Base-by-base conservation (phyloP, 2,329 filamentous ascomycete species). In the Apiospora saccharicola region DNA sequence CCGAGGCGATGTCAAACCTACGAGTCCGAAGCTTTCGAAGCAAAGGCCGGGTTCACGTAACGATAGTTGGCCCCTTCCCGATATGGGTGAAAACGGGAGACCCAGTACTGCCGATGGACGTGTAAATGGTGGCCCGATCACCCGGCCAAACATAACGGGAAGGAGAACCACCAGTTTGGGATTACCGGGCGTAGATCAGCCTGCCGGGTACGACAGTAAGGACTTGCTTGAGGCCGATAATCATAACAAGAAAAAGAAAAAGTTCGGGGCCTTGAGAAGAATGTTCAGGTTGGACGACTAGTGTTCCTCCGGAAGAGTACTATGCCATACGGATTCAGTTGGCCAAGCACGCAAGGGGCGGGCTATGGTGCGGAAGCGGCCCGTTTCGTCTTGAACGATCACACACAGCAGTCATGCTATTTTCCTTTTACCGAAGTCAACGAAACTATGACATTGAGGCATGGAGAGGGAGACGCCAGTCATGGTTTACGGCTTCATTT, bases 251-350 rank as follows among this genome's bases (percentile, higher is more conserved):
- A 86, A 82, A 83, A 90, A 88, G 83, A 94, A 93, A 86, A 93
- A 91, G 81, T 94, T 94, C 81, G 86, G 87, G 57, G 83, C 85
- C 71, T 81, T 94, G 79, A 89, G 92, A 79, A 89, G 86, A 80
- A 91, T 92, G 80, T 92, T 94, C 81, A 80, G 85, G 57, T 79
- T 88, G 72, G 79, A 87, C 73, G 85, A 87, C 74, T 86, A 83
- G 82, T 68, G 68, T 61, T 57, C 67, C n/a, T 68, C 67, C 41
- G 16, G 14, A 47, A 46, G n/a, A 44, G 44, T 13, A 30, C n/a
- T 26, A 26, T 47, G 43, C n/a, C 14, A 34, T 19, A 34, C 14
- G n/a, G 44, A 26, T 6, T 30, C 7, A 30, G 67, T 46, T 24
- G n/a, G 41, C 4, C 41, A 16, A 34, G 3, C 41, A 22, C 41